Evolutionary conservation across 257 asterid species (phyloP).

Genomic region (Penstemon newberryi): DNA sequence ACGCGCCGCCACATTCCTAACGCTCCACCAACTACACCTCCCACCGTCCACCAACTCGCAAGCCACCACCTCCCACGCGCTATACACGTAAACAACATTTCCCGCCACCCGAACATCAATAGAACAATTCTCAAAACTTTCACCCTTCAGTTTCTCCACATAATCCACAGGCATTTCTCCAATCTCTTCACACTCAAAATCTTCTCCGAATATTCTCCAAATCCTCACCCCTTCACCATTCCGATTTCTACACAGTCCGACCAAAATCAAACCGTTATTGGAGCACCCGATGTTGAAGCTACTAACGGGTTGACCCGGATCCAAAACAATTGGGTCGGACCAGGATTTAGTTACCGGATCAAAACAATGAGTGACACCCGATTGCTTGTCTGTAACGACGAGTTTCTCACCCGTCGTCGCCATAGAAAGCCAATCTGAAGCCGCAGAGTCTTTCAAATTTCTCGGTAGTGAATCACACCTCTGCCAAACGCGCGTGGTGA

Average conservation of each 20-base stretch:
- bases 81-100: constrained; percentile 41
- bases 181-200: constrained; percentile 38
- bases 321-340: constrained; percentile 40
- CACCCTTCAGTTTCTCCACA: constrained; percentile 42
- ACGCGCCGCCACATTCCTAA: no score
- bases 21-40: no score
- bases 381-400: constrained; percentile 45
- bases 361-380: constrained; percentile 56
- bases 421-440: constrained; percentile 53
- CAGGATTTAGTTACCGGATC: constrained; percentile 51
- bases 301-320: constrained; percentile 37
- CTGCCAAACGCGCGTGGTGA: constrained; percentile 36
- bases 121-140: constrained; percentile 32
- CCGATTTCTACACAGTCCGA: constrained; percentile 40
- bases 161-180: constrained; percentile 60
- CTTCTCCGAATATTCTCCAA: constrained; percentile 40
- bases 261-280: constrained; percentile 34
- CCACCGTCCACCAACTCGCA: no score
- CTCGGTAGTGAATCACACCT: constrained; percentile 59
- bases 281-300: constrained; percentile 45
- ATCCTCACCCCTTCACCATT: constrained; percentile 43
- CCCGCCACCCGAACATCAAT: constrained; percentile 46
- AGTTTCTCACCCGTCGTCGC: constrained; percentile 49
- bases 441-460: constrained; percentile 44
- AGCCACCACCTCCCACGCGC: constrained; percentile 21